Evolutionary conservation across 495 filamentous ascomycete species (phyloP), one percentile per base, ranked within the genome.

Genomic region (Penicillium roqueforti): DNA sequence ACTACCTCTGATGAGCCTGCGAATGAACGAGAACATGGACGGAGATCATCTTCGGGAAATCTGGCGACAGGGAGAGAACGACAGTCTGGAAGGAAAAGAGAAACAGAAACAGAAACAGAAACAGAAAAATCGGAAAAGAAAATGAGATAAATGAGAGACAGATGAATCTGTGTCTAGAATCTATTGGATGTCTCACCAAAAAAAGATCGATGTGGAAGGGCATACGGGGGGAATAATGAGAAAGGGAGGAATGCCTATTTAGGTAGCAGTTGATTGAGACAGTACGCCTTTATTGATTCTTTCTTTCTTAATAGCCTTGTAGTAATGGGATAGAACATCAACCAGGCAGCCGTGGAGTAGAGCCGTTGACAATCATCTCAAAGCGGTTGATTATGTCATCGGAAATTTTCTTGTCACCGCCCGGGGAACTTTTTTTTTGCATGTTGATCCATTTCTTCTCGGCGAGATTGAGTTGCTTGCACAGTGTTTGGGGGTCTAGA

Each of bases 401-500:
- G 14, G n/a, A 50, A 55, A 50, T 42, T 38, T 51, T 42, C 19
- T 26, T 22, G 52, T 59, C 53, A 62, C 56, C 59, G 59, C 59
- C 59, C 56, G 34, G 53, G 48, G 50, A 51, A 46, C 60, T 59
- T 64, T 64, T 63, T 63, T 60, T 51, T 60, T 53, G 57, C 47
- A 36, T 48, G 43, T 55, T 41, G 47, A 54, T 67, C 63, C 47
- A 59, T 61, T 55, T 61, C 42, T 47, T 51, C 51, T 52, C 38
- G 13, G 39, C 50, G 39, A 50, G 42, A 54, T 23, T 50, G 34
- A 50, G 23, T 59, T 46, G 52, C 32, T 53, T 36, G 45, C 45
- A 42, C 32, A 25, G 59, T 47, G 36, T 42, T 37, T 44, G 44
- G 47, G 39, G 51, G 51, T 39, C 41, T 14, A 8, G 1, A 23